Base-by-base conservation (phyloP, 1,139 yeast species). In the Diutina neorugosa region DNA sequence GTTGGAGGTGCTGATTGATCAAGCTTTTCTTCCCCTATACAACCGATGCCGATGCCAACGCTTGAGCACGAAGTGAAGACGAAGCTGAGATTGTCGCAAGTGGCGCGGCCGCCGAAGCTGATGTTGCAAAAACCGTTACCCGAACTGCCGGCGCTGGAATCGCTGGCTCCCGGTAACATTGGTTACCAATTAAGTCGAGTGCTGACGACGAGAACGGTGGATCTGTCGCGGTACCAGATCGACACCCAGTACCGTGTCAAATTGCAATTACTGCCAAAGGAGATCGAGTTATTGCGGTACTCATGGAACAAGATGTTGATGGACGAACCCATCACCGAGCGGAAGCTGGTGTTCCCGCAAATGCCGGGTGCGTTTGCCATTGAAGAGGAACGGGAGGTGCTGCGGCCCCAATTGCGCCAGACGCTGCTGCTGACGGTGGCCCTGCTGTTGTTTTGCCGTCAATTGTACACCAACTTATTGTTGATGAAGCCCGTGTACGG, bases 391-490 rank as follows among this genome's bases (percentile, higher is more conserved):
- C 18, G 11, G 20, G 12, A n/a, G 6, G 25, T 5, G 18, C 23
- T n/a, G n/a, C 31, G 43, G 5, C 40, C 31, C 41, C 27, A 21
- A 11, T 20, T 48, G 31, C 21, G 41, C 11, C 43, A 48, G 19
- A 48, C 51, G n/a, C 31, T 19, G 43, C 43, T 34, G 43, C 20
- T n/a, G 27, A 34, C 43, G 43, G 50, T 46, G 21, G 64, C 68
- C 1, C 58, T 65, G 43, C 74, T 81, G 9, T 64, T 78, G 44
- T 79, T 84, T 62, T 80, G 83, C 58, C 76, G 81, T 55, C 88
- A 82, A 65, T 75, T 82, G 59, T 84, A 82, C 65, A 73, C 78
- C 52, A 84, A 82, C 63, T 64, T 83, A 55, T 66, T 84, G 47
- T 65, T 73, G 5, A 77, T 77, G 74, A 78, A 77, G 58, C 76